Conservation (phyloP, 306 rosid genomes). For the Vicia villosa region DNA sequence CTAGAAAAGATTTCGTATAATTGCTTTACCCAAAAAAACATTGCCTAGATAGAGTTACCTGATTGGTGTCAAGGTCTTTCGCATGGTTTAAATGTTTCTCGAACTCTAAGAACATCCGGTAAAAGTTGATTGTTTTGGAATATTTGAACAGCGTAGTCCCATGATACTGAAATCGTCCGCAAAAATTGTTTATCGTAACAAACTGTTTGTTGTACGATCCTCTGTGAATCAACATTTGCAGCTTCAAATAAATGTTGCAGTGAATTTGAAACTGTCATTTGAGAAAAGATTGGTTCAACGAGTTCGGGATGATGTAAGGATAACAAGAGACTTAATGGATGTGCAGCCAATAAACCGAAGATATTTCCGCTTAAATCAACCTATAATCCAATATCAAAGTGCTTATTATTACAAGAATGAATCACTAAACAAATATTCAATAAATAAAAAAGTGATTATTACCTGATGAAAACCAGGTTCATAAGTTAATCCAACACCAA, state of each 20-base stretch:
- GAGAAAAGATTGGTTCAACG: conserved; percentile 68
- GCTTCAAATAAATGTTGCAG: conserved; percentile 62
- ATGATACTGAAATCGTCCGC: conserved; percentile 75
- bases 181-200: conserved; percentile 68
- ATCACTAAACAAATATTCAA: neutral
- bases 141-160: conserved; percentile 89
- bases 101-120: conserved; percentile 52
- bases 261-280: conserved; percentile 54
- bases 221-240: conserved; percentile 58
- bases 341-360: conserved; percentile 78
- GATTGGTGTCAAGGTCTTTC: conserved; percentile 68
- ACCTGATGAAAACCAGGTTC: conserved; percentile 97
- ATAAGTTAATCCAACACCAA: conserved; percentile 68
- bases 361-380: conserved; percentile 65
- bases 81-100: conserved; percentile 64
- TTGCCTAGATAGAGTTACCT: conserved; percentile 61
- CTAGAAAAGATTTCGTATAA: conserved; percentile 50
- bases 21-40: conserved; percentile 45
- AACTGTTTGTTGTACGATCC: conserved; percentile 72
- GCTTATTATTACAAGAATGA: neutral
- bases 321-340: conserved; percentile 71
- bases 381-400: conserved; percentile 38
- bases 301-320: conserved; percentile 66
- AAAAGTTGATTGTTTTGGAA: conserved; percentile 48
- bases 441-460: conserved; percentile 2